Conservation (phyloP, 345 rosid species). For the Gynandropsis gynandra region DNA sequence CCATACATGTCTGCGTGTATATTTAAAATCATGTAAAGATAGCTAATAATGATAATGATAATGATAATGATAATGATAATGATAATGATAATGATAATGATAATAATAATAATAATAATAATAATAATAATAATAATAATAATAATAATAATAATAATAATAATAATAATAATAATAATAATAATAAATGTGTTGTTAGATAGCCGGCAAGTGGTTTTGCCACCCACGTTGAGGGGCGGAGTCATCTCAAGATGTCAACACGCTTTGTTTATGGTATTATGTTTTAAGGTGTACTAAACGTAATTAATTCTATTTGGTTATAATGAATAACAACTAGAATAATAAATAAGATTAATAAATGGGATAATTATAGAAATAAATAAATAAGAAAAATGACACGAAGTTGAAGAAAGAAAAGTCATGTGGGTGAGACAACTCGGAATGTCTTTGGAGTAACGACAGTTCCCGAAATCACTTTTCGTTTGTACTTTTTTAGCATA, state of each 20-base stretch:
- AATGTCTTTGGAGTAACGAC: conserved; percentile 24
- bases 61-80: no score
- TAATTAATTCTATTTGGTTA: conserved; percentile 19
- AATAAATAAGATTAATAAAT: conserved; percentile 18
- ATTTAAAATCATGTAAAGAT: no score
- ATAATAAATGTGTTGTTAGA: conserved; percentile 26
- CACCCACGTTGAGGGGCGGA: conserved; percentile 27
- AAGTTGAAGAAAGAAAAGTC: conserved; percentile 1
- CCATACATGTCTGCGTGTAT: no score
- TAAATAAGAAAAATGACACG: no score
- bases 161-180: background rate
- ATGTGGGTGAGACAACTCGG: conserved; percentile 33
- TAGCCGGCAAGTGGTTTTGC: conserved; percentile 31
- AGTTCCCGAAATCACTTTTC: conserved; percentile 9
- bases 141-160: conserved; percentile 14
- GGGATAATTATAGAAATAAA: no score
- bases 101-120: no score
- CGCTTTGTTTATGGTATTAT: conserved; percentile 18
- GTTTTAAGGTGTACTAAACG: conserved; percentile 22
- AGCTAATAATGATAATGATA: no score
- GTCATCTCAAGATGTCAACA: conserved; percentile 37
- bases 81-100: no score
- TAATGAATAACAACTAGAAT: conserved; percentile 25
- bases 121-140: background rate
- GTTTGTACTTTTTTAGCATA: no score